Conservation (phyloP, 306 rosid species). For the Medicago arabica region DNA sequence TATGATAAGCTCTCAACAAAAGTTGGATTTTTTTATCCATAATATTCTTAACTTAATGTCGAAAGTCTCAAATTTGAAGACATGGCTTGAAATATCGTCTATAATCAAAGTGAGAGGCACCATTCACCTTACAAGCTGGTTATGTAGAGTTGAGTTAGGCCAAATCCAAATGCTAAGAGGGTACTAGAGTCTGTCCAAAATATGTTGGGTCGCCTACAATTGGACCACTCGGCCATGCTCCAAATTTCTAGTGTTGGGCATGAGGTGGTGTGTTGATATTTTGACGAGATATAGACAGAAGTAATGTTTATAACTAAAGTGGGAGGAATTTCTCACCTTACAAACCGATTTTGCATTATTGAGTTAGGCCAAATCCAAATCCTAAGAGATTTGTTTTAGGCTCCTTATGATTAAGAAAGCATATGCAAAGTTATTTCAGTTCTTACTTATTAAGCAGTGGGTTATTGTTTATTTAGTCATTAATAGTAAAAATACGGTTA, state of each 20-base stretch:
- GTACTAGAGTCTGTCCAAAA: neutral
- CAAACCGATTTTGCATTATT: neutral
- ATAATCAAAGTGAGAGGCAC: neutral
- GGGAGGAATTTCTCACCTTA: neutral
- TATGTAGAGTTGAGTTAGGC: neutral
- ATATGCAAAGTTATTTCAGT: conserved; percentile 27
- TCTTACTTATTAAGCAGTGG: neutral
- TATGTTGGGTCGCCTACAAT: neutral
- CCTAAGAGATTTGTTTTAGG: neutral
- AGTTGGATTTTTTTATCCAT: neutral
- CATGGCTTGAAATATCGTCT: neutral
- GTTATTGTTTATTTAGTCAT: conserved; percentile 4
- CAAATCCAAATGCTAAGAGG: neutral
- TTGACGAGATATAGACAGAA: neutral
- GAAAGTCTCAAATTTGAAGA: neutral
- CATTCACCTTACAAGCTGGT: neutral
- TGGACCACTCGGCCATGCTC: neutral
- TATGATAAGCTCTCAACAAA: neutral
- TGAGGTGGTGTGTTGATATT: neutral
- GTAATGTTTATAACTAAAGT: neutral
- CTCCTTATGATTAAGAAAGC: conserved; percentile 28
- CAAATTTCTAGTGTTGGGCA: neutral
- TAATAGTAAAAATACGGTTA: neutral
- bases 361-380: neutral
- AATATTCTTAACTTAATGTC: conserved; percentile 5